Conservation (phyloP, 2,329 filamentous ascomycete species). For the Fusarium sp. region DNA sequence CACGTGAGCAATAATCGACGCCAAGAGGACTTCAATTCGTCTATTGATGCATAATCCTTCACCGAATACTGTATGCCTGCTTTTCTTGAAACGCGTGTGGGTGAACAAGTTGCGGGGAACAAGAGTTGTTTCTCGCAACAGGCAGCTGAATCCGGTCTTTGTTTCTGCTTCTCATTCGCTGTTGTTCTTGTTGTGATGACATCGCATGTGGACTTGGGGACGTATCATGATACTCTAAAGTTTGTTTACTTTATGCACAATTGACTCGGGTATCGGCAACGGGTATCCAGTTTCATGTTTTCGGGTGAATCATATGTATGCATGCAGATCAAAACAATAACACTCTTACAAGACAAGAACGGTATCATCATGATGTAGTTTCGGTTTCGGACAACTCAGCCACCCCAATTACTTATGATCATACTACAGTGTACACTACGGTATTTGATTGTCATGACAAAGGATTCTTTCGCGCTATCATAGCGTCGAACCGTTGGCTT, state of each 20-base stretch:
- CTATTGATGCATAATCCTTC: constrained; percentile 17
- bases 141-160: constrained; percentile 3
- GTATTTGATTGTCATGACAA: constrained; percentile 18
- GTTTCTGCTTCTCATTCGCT: constrained; percentile 30
- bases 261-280: constrained; percentile 18
- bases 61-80: constrained; percentile 24
- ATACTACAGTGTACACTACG: background rate
- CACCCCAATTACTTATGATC: background rate
- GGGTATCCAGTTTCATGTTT: background rate
- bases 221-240: constrained; percentile 25
- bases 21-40: constrained; percentile 12
- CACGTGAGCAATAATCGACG: constrained; percentile 4
- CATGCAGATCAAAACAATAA: background rate
- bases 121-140: constrained; percentile 11
- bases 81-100: constrained; percentile 16
- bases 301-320: constrained; percentile 9
- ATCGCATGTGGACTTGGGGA: background rate
- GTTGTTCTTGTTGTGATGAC: constrained; percentile 19
- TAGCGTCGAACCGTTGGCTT: constrained; percentile 8
- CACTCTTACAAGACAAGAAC: background rate
- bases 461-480: constrained; percentile 1
- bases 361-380: constrained; percentile 24
- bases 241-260: constrained; percentile 32
- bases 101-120: constrained; percentile 36
- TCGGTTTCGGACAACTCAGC: background rate